Conservation (phyloP, 2,329 filamentous ascomycete genomes). For the Fusarium tupiense region DNA sequence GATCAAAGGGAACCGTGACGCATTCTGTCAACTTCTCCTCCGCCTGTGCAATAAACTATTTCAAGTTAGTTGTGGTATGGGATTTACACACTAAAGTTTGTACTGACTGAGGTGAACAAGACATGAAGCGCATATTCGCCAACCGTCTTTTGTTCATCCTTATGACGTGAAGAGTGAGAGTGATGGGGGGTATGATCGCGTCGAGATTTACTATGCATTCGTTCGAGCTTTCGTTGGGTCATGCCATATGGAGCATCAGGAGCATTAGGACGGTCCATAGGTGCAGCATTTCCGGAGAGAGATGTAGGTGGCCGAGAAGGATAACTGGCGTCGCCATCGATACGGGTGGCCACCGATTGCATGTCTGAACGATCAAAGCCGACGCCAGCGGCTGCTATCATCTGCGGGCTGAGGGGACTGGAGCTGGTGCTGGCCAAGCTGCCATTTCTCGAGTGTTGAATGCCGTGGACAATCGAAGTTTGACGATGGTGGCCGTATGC, state of each 20-base stretch:
- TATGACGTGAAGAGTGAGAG: constrained; percentile 77
- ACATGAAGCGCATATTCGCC: constrained; percentile 98
- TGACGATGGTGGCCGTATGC: constrained; percentile 90
- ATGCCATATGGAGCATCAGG: constrained; percentile 56
- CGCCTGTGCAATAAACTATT: constrained; percentile 89
- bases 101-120: constrained; percentile 85
- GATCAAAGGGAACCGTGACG: constrained; percentile 80
- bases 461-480: constrained; percentile 96
- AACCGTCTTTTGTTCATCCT: constrained; percentile 88
- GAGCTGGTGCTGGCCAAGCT: constrained; percentile 83
- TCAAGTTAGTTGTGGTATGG: constrained; percentile 24
- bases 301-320: constrained; percentile 58
- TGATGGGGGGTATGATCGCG: constrained; percentile 79
- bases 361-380: constrained; percentile 64
- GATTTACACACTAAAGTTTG: background rate
- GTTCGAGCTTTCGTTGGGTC: constrained; percentile 65
- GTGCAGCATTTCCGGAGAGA: constrained; percentile 53
- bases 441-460: constrained; percentile 91
- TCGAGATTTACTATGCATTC: constrained; percentile 73
- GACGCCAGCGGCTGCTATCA: constrained; percentile 76
- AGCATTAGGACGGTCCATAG: constrained; percentile 57
- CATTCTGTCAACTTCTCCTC: constrained; percentile 95
- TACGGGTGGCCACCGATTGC: constrained; percentile 55
- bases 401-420: constrained; percentile 88
- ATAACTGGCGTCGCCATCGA: constrained; percentile 55